Evolutionary conservation across 352 stramenopile genomes (phyloP), one percentile per base, ranked within the genome.

Genomic region (Aphanomyces invadans): DNA sequence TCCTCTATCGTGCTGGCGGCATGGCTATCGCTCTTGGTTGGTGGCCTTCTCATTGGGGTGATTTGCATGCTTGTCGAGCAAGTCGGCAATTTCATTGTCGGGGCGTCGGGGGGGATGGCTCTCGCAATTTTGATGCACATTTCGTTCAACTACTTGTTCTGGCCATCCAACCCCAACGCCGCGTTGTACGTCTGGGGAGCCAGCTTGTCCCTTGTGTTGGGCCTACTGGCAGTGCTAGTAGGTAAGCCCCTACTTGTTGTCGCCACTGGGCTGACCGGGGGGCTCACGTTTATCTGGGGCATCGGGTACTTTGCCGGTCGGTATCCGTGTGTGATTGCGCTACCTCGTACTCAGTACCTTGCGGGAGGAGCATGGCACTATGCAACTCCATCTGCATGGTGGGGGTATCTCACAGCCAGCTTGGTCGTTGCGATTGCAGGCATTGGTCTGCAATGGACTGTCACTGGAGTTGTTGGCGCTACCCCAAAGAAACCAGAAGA

Each of bases 231-330:
- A 23, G 55, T 64, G 9, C 55, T 64, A 19, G 36, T 45, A 3
- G 55, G 55, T 10, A 83, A 80, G 26, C 80, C 81, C 0, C 70
- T 77, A 31, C 68, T 87, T 1, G 67, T 89, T 4, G 70, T 74
- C 11, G 66, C 73, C 26, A 86, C 79, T 19, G 82, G 76, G 53
- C 69, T 88, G 21, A 65, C 78, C 0, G 81, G 81, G 11, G 74
- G 75, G 0, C 75, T 73, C 23, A 65, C 80, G 21, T 21, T 76
- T 1, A 73, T 84, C 11, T 87, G 76, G 76, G 81, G 81, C 21
- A 70, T 87, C 46, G 81, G 81, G 51, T 86, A 83, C 71, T 88
- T 87, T 63, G 72, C 71, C 2, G 81, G 81, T 15, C 73, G 81
- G 36, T 88, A 83, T 62, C 79, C 81, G 7, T 83, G 75, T 2